Base-by-base conservation (phyloP, 2,329 filamentous ascomycete species). In the Fusarium sp. region DNA sequence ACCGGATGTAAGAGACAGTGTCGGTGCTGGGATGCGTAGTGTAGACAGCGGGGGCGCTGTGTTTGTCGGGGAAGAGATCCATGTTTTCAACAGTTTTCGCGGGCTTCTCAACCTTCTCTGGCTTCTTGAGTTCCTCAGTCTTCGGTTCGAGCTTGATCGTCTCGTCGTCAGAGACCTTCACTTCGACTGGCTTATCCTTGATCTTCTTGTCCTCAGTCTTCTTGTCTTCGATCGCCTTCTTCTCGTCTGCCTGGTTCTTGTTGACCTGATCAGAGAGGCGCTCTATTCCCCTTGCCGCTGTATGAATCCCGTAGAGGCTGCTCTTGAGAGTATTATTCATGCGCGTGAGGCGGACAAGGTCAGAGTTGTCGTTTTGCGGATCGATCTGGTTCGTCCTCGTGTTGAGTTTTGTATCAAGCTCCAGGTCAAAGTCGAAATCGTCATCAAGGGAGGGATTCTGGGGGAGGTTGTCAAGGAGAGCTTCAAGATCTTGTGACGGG, bases 261-360 rank as follows among this genome's bases (percentile, higher is more conserved):
- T 84, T 83, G 20, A 91, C 84, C 66, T 86, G 85, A 69, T 86
- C 85, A 76, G 91, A 88, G 8, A 92, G 82, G 11, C 88, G 85
- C 76, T 90, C 88, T 60, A 92, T 91, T 13, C 90, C 89, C 63
- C 86, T 85, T 73, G 88, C 89, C 22, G 88, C 88, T 16, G 85
- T 87, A 45, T 85, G 88, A 35, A 92, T 89, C 22, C 86, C 85
- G 33, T 84, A 80, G 6, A 90, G 81, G 5, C 87, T 88, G 18
- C 86, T 86, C 68, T 84, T 83, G n/a, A 92, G 81, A 0, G 85
- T 83, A 71, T 86, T 87, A 75, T 82, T 86, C 85, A 91, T 89
- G 64, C 87, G 85, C 58, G 85, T 84, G 54, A 85, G 84, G 14
- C 83, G 80, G 35, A 85, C 82, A 14, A 87, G 80, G 57, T 89